phyloP scores from a whole-genome alignment of 2,329 filamentous ascomycete species.

The Xylariales sp. region DNA sequence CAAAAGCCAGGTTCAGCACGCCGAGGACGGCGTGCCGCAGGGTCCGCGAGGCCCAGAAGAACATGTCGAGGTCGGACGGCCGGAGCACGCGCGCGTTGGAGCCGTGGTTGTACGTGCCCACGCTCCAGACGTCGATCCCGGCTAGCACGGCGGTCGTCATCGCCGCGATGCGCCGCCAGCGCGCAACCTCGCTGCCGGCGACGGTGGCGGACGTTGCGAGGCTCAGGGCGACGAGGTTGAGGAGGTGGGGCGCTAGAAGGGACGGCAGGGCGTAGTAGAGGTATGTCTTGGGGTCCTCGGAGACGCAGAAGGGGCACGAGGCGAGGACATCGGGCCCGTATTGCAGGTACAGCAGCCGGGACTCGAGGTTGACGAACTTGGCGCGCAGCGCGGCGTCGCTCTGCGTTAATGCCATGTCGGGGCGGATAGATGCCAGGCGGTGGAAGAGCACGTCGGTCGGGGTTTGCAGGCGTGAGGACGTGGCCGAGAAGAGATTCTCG shows the following conservation, averaged over 20 bases:
- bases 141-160: slow-evolving; percentile 70
- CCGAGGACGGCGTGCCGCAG: slow-evolving; percentile 74
- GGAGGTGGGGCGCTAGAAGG: slow-evolving; percentile 79
- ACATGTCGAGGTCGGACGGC: slow-evolving; percentile 73
- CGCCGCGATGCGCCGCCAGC: slow-evolving; percentile 79
- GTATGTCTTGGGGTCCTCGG: slow-evolving; percentile 77
- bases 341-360: slow-evolving; percentile 82
- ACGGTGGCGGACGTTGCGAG: slow-evolving; percentile 77
- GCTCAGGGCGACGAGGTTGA: slow-evolving; percentile 79
- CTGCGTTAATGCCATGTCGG: slow-evolving; percentile 59
- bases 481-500: slow-evolving; percentile 83
- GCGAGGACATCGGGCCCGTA: slow-evolving; percentile 81
- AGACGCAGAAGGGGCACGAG: slow-evolving; percentile 83
- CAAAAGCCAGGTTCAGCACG: slow-evolving; percentile 71
- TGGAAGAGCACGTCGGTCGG: slow-evolving; percentile 87
- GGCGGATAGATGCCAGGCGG: slow-evolving; percentile 72
- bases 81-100: slow-evolving; percentile 71
- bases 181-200: slow-evolving; percentile 63
- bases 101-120: slow-evolving; percentile 73
- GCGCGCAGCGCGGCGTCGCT: slow-evolving; percentile 73
- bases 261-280: slow-evolving; percentile 83
- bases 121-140: slow-evolving; percentile 72
- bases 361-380: slow-evolving; percentile 77
- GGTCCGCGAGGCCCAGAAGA: slow-evolving; percentile 76
- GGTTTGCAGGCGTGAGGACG: slow-evolving; percentile 84